Base-by-base conservation (phyloP, 208 protist genomes). In the Trypanosomatidae sp. region DNA sequence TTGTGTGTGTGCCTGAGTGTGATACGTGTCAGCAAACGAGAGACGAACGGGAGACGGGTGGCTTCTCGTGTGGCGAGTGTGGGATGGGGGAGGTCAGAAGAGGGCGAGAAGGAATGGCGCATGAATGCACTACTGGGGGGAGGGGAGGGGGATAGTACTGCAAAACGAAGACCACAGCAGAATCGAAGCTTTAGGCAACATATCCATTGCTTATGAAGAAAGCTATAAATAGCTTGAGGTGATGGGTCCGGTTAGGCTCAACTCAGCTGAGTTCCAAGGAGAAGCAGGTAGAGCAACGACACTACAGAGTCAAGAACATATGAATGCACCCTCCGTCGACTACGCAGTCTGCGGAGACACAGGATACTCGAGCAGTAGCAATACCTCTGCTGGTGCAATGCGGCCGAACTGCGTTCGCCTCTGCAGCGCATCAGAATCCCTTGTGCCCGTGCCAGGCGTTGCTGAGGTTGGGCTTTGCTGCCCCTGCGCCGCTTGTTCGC, bases 341-440 rank as follows among this genome's bases (percentile, higher is more conserved):
- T 52, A 39, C 12, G 19, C 28, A 22, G 33, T 49, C 74, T 47
- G 66, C 49, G 53, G 66, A 5, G 62, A 55, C n/a, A 82, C 72
- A 33, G 72, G 77, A 58, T 82, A 82, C 64, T 76, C 69, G 49
- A 77, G 72, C 3, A 77, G 59, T 41, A 69, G 71, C 28, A 68
- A 65, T 13, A 74, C 70, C 56, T 82, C 72, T 1, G 59, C 17
- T 30, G 77, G 77, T 25, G 66, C 64, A 22, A 82, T 59, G 56
- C 71, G 72, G n/a, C 77, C 77, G 36, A 82, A 77, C 22, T 72
- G 72, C 9, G 72, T 69, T 6, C 19, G 50, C 17, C 68, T 59
- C 46, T 76, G 68, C 50, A 50, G 9, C 8, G 50, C 67, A 50
- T 53, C 19, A n/a, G 30, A 25, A 28, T 44, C 47, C 22, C 19